Evolutionary conservation across 1,284 basidiomycete species (phyloP), one percentile per base, ranked within the genome.

Genomic region (Fistulinella cinereoalba): DNA sequence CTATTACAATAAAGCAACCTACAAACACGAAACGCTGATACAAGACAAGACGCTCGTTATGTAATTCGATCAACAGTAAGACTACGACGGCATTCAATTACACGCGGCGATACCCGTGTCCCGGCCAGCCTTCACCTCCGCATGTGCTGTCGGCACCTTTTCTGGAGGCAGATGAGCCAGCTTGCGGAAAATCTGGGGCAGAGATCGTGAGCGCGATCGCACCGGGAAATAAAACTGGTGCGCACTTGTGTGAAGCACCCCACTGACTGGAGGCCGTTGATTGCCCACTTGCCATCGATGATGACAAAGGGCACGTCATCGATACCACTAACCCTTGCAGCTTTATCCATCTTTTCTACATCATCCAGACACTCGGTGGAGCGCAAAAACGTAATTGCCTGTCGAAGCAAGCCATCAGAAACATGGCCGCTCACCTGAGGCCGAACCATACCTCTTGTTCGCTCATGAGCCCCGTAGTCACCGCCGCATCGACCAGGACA

Each of bases 231-330:
- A n/a, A n/a, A n/a, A n/a, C n/a, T n/a, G n/a, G n/a, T n/a, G 12
- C 71, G 58, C 52, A 83, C 86, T 74, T 87, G 80, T 34, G 83
- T 69, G 56, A 81, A 90, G 8, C 84, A 81, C 37, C 88, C 85
- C 22, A 81, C 75, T 4, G 79, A 76, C 62, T 90, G 88, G 13
- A 83, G 80, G 18, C 87, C 88, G 43, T 79, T 83, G 37, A 90
- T 76, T 4, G 84, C 85, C 85, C 86, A 90, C 58, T 83, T 82
- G 23, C 80, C 79, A 57, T 90, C 83, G 56, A 92, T 84, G 55
- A 91, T 80, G 36, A 81, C 81, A 66, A 89, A 81, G 12, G 90
- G 89, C 3, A 91, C 86, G 25, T 88, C 88, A 7, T 76, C 83
- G 38, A 92, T 80, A 36, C 88, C 88, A 43, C 80, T 80, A 24